A percentile compares a stretch with the other conserved stretches of the same genome.
These are phyloP conservation scores for Trichocladium antarcticum DNA, from an alignment of 495 filamentous ascomycete genomes.

Conservation along the genomic window DNA sequence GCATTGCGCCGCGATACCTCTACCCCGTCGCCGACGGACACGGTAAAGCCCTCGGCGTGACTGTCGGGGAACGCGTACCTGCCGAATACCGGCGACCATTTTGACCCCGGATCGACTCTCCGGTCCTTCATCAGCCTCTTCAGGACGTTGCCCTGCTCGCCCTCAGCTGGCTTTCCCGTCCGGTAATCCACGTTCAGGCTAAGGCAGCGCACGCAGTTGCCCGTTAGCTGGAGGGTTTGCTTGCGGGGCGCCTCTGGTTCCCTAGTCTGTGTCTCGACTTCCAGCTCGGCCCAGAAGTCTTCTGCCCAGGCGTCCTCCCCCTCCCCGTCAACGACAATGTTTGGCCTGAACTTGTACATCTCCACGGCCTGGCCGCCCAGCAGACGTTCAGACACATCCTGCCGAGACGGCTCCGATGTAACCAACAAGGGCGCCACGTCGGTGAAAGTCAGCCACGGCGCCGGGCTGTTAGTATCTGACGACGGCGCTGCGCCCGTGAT, in stretches of 20 bases:
- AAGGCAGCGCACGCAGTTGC: constrained; percentile 70
- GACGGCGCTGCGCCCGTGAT: neutral
- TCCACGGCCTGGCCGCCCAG: constrained; percentile 46
- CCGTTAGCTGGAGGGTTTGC: constrained; percentile 47
- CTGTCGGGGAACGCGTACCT: constrained; percentile 54
- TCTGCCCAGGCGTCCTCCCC: constrained; percentile 58
- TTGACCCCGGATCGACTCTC: constrained; percentile 60
- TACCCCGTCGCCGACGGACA: constrained; percentile 64
- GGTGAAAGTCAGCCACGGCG: constrained; percentile 53
- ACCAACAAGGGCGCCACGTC: constrained; percentile 72
- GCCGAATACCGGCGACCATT: constrained; percentile 74
- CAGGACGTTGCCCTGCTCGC: constrained; percentile 54
- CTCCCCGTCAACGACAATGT: constrained; percentile 59
- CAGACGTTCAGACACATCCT: constrained; percentile 52
- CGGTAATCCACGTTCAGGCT: constrained; percentile 76
- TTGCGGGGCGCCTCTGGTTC: constrained; percentile 21
- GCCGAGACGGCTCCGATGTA: constrained; percentile 56
- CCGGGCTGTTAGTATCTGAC: neutral
- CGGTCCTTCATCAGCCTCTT: constrained; percentile 72
- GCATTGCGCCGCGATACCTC: constrained; percentile 45
- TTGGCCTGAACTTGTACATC: constrained; percentile 74
- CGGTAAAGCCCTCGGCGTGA: constrained; percentile 27
- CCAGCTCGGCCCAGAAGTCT: constrained; percentile 73
- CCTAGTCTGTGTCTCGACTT: constrained; percentile 4
- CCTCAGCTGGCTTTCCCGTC: constrained; percentile 54